Base-by-base conservation (phyloP, 2,329 filamentous ascomycete genomes). In the Colletotrichum filicis region DNA sequence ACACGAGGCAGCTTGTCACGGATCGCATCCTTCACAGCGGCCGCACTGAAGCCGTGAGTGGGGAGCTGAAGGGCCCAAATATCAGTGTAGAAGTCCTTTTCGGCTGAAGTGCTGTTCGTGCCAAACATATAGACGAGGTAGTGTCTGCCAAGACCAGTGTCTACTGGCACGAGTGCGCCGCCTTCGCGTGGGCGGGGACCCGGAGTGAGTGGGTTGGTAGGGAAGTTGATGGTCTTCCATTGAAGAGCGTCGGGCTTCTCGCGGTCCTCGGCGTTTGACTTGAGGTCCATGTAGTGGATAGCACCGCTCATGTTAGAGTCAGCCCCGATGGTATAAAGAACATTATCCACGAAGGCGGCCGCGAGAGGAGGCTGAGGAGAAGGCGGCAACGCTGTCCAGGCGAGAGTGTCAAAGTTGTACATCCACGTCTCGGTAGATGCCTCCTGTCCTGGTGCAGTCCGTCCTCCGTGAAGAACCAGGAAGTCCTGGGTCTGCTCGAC, bases 1-100 rank as follows among this genome's bases (percentile, higher is more conserved):
- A 80, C 79, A 2, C 80, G 78, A 35, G 82, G 83, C 16, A 89
- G 75, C 63, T 80, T 82, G 19, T 82, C 78, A 4, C 87, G 81
- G 32, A 88, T 85, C 11, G 81, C 80, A 74, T 90, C 88, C 77
- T 90, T 90, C 32, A 85, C 79, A 14, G 83, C 83, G 8, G 88
- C 87, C 0, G 85, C 84, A 14, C 82, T 86, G 42, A 83, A 80
- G 2, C 81, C 81, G 35, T 85, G 83, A 0, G 87, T 82, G 3
- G 85, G 84, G 4, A 90, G 79, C 76, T 90, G 88, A 69, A 89
- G 83, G 1, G 86, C 83, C 87, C 87, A 90, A 4, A 89, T 82
- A 72, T 89, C 88, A 56, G 81, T 82, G 59, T 79, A 79, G 9
- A 76, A 75, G 6, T 74, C 77, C 8, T 77, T 70, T 9, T 75